Conservation (phyloP, 306 rosid species). For the Morella rubra region DNA sequence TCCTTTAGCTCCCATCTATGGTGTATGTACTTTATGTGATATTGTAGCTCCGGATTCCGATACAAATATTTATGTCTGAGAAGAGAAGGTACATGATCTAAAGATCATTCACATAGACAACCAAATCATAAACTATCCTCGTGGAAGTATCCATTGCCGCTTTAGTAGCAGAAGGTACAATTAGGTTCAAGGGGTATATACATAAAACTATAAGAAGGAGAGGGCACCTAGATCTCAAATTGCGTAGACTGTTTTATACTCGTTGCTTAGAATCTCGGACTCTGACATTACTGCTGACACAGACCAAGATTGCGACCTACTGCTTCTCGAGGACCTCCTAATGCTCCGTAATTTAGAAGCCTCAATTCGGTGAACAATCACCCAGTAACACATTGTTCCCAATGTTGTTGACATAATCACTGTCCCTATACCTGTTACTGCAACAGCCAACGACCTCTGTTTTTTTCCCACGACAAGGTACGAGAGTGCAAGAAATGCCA, state of each 20-base stretch:
- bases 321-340: conserved; percentile 54
- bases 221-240: conserved; percentile 37
- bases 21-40: no score
- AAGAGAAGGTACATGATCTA: background rate
- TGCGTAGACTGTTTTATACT: conserved; percentile 66
- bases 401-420: conserved; percentile 71
- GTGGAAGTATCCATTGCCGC: background rate
- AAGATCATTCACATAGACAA: background rate
- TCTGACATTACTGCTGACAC: conserved; percentile 50
- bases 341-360: conserved; percentile 52
- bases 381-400: conserved; percentile 73
- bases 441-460: conserved; percentile 53
- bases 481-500: conserved; percentile 79
- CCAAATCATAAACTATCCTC: background rate
- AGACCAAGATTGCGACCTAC: conserved; percentile 47
- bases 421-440: conserved; percentile 67
- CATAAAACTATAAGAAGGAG: conserved; percentile 1
- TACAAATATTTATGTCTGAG: background rate
- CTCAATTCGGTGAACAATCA: conserved; percentile 58
- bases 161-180: background rate
- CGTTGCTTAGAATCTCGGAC: conserved; percentile 46
- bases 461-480: conserved; percentile 65
- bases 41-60: no score
- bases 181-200: background rate
- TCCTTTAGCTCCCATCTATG: no score